These are phyloP conservation scores for Alternaria alternata DNA, from an alignment of 2,329 filamentous ascomycete genomes.

Conservation along the genomic window DNA sequence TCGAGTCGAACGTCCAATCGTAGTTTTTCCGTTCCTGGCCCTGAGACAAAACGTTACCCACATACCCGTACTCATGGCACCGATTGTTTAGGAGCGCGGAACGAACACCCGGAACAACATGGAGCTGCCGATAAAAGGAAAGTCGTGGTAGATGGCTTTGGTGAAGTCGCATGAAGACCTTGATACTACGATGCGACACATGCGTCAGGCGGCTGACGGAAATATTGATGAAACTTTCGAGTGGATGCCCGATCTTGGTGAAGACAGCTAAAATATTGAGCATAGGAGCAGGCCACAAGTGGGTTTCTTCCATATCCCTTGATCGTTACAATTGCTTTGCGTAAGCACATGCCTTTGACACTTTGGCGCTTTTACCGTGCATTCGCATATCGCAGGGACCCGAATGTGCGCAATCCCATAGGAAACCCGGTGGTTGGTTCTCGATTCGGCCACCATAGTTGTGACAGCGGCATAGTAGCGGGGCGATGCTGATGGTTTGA, in stretches of 20 bases:
- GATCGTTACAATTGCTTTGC: not conserved
- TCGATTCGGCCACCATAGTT: not conserved
- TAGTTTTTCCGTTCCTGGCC: constrained; percentile 3
- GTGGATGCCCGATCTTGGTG: not conserved
- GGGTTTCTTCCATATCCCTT: not conserved
- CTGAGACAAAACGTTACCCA: constrained; percentile 12
- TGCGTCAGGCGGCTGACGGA: not conserved
- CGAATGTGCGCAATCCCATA: not conserved
- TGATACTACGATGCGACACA: not conserved
- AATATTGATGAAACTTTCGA: not conserved
- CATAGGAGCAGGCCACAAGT: not conserved
- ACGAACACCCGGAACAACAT: not conserved
- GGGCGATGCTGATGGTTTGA: not conserved
- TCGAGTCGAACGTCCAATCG: constrained; percentile 8
- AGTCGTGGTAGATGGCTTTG: not conserved
- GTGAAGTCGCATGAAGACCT: not conserved
- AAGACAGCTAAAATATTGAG: not conserved
- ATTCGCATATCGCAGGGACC: not conserved
- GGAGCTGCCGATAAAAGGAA: not conserved
- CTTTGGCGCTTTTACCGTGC: not conserved
- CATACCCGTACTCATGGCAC: not conserved
- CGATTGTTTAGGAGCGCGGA: constrained; percentile 11
- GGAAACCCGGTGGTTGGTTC: not conserved
- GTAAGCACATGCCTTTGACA: not conserved
- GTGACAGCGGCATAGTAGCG: not conserved